These are phyloP conservation scores for Centella asiatica DNA, from an alignment of 129 eudicot genomes.

Conservation along the genomic window DNA sequence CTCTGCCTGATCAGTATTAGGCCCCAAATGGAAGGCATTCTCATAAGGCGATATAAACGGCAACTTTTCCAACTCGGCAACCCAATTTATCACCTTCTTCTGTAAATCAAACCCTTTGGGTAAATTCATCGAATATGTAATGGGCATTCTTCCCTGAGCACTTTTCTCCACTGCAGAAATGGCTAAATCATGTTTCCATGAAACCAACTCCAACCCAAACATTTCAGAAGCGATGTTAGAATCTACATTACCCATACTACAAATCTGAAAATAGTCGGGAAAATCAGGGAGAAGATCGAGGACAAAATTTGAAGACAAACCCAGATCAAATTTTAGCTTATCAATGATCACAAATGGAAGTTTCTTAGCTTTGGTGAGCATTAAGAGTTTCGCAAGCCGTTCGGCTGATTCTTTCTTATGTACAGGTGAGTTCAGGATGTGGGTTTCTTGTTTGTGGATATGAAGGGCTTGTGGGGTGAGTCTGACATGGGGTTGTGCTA, in stretches of 20 bases:
- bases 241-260: conserved; percentile 38
- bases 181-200: conserved; percentile 59
- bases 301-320: conserved; percentile 57
- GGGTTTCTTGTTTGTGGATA: conserved; percentile 53
- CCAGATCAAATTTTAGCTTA: conserved; percentile 52
- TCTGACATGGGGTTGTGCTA: conserved; percentile 48
- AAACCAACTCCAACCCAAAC: conserved; percentile 66
- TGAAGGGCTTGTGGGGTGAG: conserved; percentile 49
- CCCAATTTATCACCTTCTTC: conserved; percentile 67
- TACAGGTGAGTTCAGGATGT: conserved; percentile 23
- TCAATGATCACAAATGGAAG: conserved; percentile 53
- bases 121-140: conserved; percentile 49
- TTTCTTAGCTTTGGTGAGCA: conserved; percentile 47
- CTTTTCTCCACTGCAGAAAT: conserved; percentile 40
- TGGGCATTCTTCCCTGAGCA: conserved; percentile 21
- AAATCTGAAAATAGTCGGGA: conserved; percentile 64
- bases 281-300: conserved; percentile 48
- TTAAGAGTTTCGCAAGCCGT: conserved; percentile 53
- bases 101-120: conserved; percentile 82
- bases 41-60: conserved; percentile 92
- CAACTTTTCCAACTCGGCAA: conserved; percentile 67
- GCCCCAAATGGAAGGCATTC: conserved; percentile 74
- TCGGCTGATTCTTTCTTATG: conserved; percentile 34
- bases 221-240: conserved; percentile 17
- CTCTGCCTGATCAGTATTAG: conserved; percentile 78